Evolutionary conservation across 176 grass and related monocot species (phyloP).

Genomic region (Avena insularis): DNA sequence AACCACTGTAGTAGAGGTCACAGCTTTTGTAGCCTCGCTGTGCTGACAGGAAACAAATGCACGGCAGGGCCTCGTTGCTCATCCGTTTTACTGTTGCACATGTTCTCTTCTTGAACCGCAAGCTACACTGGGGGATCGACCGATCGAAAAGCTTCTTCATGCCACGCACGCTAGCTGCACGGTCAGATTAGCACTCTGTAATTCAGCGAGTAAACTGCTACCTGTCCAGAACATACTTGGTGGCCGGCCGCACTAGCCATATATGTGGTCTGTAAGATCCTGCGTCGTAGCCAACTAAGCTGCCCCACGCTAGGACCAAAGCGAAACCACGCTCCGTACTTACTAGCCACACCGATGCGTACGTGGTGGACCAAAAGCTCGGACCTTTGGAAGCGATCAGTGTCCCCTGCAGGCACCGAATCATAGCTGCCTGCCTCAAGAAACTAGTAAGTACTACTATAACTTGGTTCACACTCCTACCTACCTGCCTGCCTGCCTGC

Average conservation of each 20-base stretch:
- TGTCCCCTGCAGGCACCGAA: constrained; percentile 27
- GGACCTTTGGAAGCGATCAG: constrained; percentile 28
- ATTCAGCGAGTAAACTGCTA: too few species aligned
- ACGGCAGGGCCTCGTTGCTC: neutral
- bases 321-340: neutral
- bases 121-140: neutral
- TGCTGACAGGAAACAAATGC: neutral
- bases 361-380: constrained; percentile 27
- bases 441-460: neutral
- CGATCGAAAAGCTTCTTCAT: neutral
- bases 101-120: neutral
- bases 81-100: neutral
- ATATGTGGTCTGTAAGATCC: too few species aligned
- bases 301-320: constrained; percentile 35
- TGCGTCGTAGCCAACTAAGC: neutral
- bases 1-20: neutral
- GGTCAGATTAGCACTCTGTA: neutral
- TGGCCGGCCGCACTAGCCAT: neutral
- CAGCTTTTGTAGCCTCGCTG: neutral
- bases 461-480: constrained; percentile 40
- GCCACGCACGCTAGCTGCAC: neutral
- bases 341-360: neutral
- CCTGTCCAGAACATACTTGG: neutral
- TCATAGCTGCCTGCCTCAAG: neutral
- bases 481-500: neutral